These are phyloP conservation scores for Cicer cuneatum DNA, from an alignment of 306 rosid species.

Conservation along the genomic window DNA sequence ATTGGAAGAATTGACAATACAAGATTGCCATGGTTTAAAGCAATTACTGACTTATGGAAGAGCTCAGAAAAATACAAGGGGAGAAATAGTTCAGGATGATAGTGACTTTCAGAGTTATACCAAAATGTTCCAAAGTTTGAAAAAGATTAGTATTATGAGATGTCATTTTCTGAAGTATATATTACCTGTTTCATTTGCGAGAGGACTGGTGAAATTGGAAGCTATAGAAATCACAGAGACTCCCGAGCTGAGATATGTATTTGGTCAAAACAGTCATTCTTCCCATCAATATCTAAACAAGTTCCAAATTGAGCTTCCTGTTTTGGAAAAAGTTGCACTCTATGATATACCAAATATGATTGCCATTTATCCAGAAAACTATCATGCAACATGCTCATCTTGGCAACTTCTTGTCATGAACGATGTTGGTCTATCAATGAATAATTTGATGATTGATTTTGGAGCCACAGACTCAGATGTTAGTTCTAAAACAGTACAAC, in stretches of 20 bases:
- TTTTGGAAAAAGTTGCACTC: background rate
- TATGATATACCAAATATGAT: background rate
- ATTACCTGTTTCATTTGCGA: conserved; percentile 15
- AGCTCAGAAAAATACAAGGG: background rate
- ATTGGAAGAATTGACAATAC: conserved; percentile 13
- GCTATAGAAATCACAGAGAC: background rate
- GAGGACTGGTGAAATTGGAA: conserved; percentile 7
- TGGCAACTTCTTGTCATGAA: background rate
- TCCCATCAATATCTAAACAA: background rate
- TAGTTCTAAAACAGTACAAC: conserved; percentile 13
- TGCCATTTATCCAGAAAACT: background rate
- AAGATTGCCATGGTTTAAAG: background rate
- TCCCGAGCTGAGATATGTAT: conserved; percentile 22
- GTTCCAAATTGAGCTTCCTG: conserved; percentile 29
- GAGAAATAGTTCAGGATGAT: background rate
- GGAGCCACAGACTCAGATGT: background rate
- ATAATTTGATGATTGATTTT: background rate
- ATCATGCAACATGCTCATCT: background rate
- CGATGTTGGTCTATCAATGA: background rate
- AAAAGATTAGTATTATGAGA: background rate
- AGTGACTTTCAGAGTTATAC: background rate
- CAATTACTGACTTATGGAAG: background rate
- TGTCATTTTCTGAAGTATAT: conserved; percentile 4
- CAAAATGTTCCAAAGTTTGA: conserved; percentile 7
- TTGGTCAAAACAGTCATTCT: background rate